Percentiles rank a stretch among this genome's conserved stretches.
Conservation (phyloP, 495 filamentous ascomycete genomes). For the Parachaetomium inaequale region DNA sequence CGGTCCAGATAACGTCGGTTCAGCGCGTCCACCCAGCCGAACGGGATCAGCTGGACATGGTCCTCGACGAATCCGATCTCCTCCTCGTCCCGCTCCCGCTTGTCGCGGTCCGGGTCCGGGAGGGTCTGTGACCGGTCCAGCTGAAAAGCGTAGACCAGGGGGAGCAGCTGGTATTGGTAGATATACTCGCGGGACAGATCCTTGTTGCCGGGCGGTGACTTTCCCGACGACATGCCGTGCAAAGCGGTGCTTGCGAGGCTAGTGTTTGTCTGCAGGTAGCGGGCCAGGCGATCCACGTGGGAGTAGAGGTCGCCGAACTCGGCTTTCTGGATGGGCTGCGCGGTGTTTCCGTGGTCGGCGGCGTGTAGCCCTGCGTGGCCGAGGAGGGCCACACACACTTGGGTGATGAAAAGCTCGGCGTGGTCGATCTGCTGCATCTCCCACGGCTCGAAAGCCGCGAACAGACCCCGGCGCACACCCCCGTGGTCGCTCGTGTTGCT, state of each 20-base stretch:
- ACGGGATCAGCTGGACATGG: background rate
- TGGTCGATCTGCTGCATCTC: conserved; percentile 4
- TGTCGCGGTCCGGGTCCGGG: background rate
- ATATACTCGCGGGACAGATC: too few species aligned
- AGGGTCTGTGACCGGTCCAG: background rate
- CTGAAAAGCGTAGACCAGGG: too few species aligned
- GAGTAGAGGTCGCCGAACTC: background rate
- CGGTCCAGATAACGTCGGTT: background rate
- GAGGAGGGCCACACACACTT: background rate
- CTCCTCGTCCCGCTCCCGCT: background rate
- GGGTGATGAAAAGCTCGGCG: background rate
- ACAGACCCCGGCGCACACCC: background rate
- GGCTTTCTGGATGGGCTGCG: background rate
- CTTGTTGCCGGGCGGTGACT: too few species aligned
- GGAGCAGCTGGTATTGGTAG: too few species aligned
- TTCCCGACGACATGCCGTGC: too few species aligned
- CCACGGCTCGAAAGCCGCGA: conserved; percentile 1
- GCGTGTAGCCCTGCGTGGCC: background rate
- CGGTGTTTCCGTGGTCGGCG: background rate
- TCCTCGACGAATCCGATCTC: background rate
- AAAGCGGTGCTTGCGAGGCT: too few species aligned
- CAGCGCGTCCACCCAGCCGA: background rate
- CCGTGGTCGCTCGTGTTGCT: background rate
- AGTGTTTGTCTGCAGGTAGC: background rate
- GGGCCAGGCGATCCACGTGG: background rate